Base-by-base conservation (phyloP, 106 monocot species). In the Xerophyta viscosa region DNA sequence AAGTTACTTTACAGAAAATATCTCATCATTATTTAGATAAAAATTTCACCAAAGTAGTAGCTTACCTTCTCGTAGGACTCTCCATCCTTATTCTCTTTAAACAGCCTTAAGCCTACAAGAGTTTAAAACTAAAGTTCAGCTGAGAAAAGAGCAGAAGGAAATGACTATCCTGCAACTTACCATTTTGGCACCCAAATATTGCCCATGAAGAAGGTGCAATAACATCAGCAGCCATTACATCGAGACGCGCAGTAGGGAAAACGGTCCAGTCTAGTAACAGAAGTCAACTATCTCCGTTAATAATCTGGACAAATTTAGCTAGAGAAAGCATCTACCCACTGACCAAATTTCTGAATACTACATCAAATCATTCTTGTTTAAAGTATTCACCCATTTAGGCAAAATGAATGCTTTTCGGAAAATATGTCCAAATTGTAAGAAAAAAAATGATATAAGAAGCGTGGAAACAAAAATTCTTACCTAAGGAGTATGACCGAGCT, bases 141-240 rank as follows among this genome's bases (percentile, higher is more conserved):
- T 17, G n/a, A 44, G 14, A 44, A 44, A 44, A 14, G 9, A 44
- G n/a, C 4, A 33, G 11, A 9, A 14, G 43, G 15, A 17, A 17
- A 14, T 8, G 43, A 18, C 25, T 17, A 27, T 33, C 39, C 51
- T 14, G 3, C 28, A 18, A 54, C n/a, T 55, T 90, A 98, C 96
- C 96, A 69, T 98, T 88, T 79, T 74, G 63, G 53, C 89, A 98
- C 58, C 86, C 89, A 79, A 98, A 79, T 54, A 98, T 90, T 60
- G 63, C 79, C 96, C 96, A 98, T 41, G 76, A 46, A 45, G 96
- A 86, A 60, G 96, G 84, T 54, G 81, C 81, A 60, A 82, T 71
- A 33, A 88, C 86, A 74, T 98, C 96, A 50, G 85, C 63, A 22
- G 76, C 31, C 60, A 73, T 64, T 21, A 63, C 63, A 61, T 86